phyloP scores from a whole-genome alignment of 768 basidiomycete genomes.

The Lactifluus hygrophoroides region DNA sequence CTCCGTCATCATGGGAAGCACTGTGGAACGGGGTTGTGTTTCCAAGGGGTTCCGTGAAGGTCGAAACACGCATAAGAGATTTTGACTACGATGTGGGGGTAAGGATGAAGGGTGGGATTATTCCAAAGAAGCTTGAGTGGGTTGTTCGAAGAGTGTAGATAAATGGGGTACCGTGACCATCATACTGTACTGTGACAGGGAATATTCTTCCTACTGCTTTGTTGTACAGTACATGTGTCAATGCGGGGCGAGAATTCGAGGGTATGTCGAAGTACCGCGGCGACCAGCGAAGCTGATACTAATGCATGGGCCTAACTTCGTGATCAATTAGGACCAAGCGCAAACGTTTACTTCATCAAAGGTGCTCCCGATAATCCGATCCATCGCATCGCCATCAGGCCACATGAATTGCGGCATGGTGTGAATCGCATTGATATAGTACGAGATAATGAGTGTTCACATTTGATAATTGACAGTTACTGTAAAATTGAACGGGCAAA shows the following conservation, averaged over 20 bases:
- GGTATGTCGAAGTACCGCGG: neutral
- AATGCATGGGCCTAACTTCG: too few relatives aligned
- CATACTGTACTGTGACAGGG: neutral
- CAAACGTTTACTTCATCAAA: too few relatives aligned
- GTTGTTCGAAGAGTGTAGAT: slow-evolving; percentile 5
- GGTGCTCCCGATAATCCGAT: too few relatives aligned
- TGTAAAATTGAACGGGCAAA: too few relatives aligned
- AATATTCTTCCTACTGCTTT: neutral
- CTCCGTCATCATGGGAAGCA: slow-evolving; percentile 8
- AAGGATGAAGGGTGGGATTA: slow-evolving; percentile 1
- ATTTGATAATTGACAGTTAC: too few relatives aligned
- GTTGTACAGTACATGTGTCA: too few relatives aligned
- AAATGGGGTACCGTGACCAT: neutral
- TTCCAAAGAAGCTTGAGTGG: slow-evolving; percentile 12
- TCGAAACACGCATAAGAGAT: neutral
- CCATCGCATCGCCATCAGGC: too few relatives aligned
- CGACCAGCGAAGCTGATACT: neutral
- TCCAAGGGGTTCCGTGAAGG: slow-evolving; percentile 2
- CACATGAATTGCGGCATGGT: neutral
- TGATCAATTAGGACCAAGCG: too few relatives aligned
- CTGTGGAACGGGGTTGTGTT: slow-evolving; percentile 14
- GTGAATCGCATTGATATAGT: too few relatives aligned
- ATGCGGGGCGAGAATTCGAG: neutral
- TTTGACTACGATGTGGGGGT: slow-evolving; percentile 12
- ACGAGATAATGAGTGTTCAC: too few relatives aligned